Percentiles rank a stretch among this genome's conserved stretches.
Evolutionary conservation across 208 protist species (phyloP).

Genomic region (Tritrichomonas foetus): DNA sequence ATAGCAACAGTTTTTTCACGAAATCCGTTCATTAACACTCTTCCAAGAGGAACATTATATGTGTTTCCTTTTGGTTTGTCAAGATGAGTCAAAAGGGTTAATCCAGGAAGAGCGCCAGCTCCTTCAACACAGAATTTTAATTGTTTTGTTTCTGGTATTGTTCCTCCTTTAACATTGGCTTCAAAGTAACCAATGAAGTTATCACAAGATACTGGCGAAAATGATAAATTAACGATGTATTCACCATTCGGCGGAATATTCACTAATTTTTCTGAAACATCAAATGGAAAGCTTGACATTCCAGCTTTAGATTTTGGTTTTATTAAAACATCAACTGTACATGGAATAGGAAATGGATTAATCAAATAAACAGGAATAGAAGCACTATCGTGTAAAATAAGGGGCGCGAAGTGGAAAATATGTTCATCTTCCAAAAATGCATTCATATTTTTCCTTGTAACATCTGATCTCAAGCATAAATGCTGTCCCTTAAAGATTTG

Average conservation of each 20-base stretch:
- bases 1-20: background rate
- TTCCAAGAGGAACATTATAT: background rate
- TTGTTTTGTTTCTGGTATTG: background rate
- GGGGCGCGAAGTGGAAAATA: background rate
- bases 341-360: background rate
- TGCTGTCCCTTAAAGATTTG: background rate
- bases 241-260: background rate
- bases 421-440: constrained; percentile 38
- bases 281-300: constrained; percentile 20
- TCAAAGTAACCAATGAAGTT: constrained; percentile 7
- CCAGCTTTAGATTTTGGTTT: constrained; percentile 11
- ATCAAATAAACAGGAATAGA: background rate
- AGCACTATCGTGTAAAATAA: background rate
- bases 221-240: background rate
- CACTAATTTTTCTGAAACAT: background rate
- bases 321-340: background rate
- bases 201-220: background rate
- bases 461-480: background rate
- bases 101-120: background rate
- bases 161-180: background rate
- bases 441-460: background rate
- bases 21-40: background rate
- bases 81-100: background rate
- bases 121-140: constrained; percentile 32
- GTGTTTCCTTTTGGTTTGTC: background rate